Evolutionary conservation across 2,329 filamentous ascomycete genomes (phyloP).

Genomic region (Talaromyces albobiverticillius): DNA sequence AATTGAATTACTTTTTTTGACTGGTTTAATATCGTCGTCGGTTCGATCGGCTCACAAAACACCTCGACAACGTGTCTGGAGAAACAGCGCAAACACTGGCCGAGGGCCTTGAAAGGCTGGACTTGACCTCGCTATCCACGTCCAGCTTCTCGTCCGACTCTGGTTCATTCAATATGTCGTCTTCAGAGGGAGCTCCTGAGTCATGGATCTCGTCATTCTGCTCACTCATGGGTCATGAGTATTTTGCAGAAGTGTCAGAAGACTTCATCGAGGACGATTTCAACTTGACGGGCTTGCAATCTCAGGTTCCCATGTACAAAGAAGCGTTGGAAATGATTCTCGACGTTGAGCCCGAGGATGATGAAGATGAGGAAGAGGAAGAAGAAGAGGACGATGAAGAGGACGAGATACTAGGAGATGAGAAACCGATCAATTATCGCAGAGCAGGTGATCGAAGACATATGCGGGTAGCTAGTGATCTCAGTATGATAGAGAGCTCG

Average conservation of each 20-base stretch:
- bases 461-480: slow-evolving; percentile 82
- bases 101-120: slow-evolving; percentile 48
- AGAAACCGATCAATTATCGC: slow-evolving; percentile 41
- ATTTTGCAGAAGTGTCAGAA: slow-evolving; percentile 97
- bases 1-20: background rate
- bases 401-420: slow-evolving; percentile 60
- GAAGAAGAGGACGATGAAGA: slow-evolving; percentile 69
- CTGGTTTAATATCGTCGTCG: slow-evolving; percentile 5
- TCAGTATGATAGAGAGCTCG: slow-evolving; percentile 93
- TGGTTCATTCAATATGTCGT: slow-evolving; percentile 43
- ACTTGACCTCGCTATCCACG: slow-evolving; percentile 45
- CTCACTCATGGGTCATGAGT: slow-evolving; percentile 91
- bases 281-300: slow-evolving; percentile 92
- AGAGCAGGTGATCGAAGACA: slow-evolving; percentile 68
- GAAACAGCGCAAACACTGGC: slow-evolving; percentile 44
- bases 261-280: slow-evolving; percentile 99
- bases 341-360: slow-evolving; percentile 93
- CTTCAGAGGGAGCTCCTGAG: slow-evolving; percentile 59
- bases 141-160: slow-evolving; percentile 39
- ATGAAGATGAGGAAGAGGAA: slow-evolving; percentile 64
- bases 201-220: slow-evolving; percentile 99
- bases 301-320: slow-evolving; percentile 97
- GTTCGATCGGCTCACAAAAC: slow-evolving; percentile 11
- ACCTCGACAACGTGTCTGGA: slow-evolving; percentile 46
- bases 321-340: slow-evolving; percentile 99